A percentile compares a stretch with the other conserved stretches of the same genome.
Evolutionary conservation across 2,329 filamentous ascomycete genomes (phyloP).

Genomic region (Colletotrichum cordylinicola): DNA sequence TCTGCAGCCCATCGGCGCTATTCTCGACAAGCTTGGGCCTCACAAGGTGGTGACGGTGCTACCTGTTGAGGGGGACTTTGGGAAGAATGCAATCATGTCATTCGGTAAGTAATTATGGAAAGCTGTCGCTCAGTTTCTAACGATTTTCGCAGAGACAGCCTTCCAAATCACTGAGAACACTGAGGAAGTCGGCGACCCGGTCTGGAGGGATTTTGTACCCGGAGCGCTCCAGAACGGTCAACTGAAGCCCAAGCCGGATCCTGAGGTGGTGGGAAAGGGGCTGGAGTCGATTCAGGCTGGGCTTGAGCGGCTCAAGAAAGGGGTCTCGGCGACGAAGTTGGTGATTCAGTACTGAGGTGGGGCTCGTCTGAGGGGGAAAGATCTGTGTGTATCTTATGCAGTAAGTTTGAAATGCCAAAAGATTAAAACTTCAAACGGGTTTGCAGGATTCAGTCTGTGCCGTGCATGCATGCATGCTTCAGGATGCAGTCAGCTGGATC

Average conservation of each 20-base stretch:
- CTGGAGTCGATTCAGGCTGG: not conserved
- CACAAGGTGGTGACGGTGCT: not conserved
- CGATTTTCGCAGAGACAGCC: not conserved
- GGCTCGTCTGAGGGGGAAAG: not conserved
- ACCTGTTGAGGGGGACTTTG: not conserved
- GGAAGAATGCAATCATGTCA: not conserved
- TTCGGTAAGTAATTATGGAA: not conserved
- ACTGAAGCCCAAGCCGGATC: not conserved
- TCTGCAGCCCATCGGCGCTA: not conserved
- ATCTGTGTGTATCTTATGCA: not conserved
- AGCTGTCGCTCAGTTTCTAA: accelerated
- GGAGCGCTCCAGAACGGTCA: not conserved
- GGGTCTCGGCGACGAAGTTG: not conserved
- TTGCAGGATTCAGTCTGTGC: not conserved
- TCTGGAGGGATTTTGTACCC: not conserved
- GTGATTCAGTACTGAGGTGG: not conserved
- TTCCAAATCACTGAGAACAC: not conserved
- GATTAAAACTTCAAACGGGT: not conserved
- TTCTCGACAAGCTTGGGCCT: not conserved
- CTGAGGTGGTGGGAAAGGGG: not conserved
- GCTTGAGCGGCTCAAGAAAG: not conserved
- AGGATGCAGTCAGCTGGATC: not conserved
- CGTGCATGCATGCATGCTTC: not conserved
- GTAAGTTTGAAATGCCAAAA: not conserved
- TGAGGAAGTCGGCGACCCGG: not conserved